Evolutionary conservation across 306 rosid species (phyloP).

Genomic region (Trichosanthes cucumerina): DNA sequence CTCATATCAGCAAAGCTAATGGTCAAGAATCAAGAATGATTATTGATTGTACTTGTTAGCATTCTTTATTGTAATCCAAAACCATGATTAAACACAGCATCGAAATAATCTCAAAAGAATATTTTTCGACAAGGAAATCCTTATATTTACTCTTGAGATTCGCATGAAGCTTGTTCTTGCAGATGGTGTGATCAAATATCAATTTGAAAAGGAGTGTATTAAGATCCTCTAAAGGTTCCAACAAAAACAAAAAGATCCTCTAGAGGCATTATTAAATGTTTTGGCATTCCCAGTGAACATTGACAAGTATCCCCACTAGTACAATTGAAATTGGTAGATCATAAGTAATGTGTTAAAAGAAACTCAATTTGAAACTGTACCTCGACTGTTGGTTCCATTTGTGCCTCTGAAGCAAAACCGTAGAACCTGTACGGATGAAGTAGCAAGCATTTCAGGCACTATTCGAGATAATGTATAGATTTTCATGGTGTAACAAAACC

Average conservation of each 20-base stretch:
- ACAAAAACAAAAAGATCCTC: too few relatives aligned
- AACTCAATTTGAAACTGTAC: constrained; percentile 23
- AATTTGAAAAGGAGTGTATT: not conserved
- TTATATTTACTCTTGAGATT: not conserved
- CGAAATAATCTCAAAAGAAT: not conserved
- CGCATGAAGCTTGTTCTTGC: not conserved
- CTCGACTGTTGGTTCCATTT: constrained; percentile 85
- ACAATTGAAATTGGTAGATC: not conserved
- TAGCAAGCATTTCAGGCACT: not conserved
- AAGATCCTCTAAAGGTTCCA: not conserved
- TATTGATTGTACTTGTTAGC: not conserved
- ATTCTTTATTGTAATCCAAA: not conserved
- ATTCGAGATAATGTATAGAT: not conserved
- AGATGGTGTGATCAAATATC: not conserved
- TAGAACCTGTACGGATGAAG: constrained; percentile 47
- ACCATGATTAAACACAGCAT: not conserved
- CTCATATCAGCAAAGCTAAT: not conserved
- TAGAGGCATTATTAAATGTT: not conserved
- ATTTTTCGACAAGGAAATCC: not conserved
- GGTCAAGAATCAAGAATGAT: not conserved
- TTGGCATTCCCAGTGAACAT: not conserved
- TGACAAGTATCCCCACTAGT: not conserved
- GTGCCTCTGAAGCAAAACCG: constrained; percentile 93
- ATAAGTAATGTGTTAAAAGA: not conserved
- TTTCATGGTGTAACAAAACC: not conserved